Conservation (phyloP, 495 filamentous ascomycete genomes). For the Trypethelium eluteriae region DNA sequence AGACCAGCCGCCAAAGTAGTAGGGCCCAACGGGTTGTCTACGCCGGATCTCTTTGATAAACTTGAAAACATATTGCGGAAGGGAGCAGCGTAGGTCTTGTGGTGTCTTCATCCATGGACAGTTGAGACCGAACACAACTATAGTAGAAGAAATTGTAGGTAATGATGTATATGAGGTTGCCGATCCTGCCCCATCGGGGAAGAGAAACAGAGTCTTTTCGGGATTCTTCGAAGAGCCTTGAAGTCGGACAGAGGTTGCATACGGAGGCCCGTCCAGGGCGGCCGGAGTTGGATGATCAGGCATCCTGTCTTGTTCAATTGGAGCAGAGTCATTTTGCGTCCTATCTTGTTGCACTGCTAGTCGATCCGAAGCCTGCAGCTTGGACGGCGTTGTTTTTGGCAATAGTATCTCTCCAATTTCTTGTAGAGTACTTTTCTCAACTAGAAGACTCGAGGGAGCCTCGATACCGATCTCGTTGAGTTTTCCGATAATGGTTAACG, state of each 20-base stretch:
- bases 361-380: slow-evolving; percentile 8
- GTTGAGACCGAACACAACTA: slow-evolving; percentile 24
- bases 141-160: slow-evolving; percentile 18
- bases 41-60: slow-evolving; percentile 58
- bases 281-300: not conserved
- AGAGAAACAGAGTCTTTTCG: slow-evolving; percentile 41
- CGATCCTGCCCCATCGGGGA: slow-evolving; percentile 47
- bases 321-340: not conserved
- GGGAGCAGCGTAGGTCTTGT: slow-evolving; percentile 42
- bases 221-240: slow-evolving; percentile 44
- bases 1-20: slow-evolving; percentile 55
- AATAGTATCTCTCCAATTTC: slow-evolving; percentile 28
- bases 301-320: not conserved
- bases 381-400: slow-evolving; percentile 22
- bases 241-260: slow-evolving; percentile 46
- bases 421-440: slow-evolving; percentile 8
- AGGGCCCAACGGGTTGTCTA: slow-evolving; percentile 59
- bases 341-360: not conserved
- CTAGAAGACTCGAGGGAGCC: slow-evolving; percentile 21
- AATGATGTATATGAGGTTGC: slow-evolving; percentile 36
- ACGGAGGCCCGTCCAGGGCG: slow-evolving; percentile 21
- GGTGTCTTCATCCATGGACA: slow-evolving; percentile 49
- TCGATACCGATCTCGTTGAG: slow-evolving; percentile 48
- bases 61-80: slow-evolving; percentile 43
- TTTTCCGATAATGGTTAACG: slow-evolving; percentile 43